Evolutionary conservation across 129 eudicot genomes (phyloP), one percentile per base, ranked within the genome.

Genomic region (carrot (Daucus carota)): DNA sequence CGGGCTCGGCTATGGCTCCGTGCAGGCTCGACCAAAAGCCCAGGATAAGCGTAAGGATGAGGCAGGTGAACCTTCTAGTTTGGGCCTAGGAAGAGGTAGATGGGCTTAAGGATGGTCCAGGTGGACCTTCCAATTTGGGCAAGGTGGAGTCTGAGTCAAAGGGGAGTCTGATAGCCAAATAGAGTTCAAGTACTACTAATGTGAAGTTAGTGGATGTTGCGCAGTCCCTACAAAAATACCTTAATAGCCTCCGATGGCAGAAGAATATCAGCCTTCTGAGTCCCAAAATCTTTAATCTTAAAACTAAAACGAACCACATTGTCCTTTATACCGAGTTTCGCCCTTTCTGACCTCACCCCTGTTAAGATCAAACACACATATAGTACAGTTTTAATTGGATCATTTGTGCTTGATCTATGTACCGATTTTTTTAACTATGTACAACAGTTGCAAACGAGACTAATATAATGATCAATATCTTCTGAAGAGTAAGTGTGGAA

Each of bases 341-440:
- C 47, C 77, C 84, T 81, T 31, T 76, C 77, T 34, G 38, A 54
- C 84, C 18, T 80, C 73, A 70, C 76, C 84, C 84, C 80, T 81
- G 73, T 70, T 17, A 59, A 57, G 33, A 6, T 9, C 73, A 43
- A 2, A 34, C 28, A 34, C 28, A 63, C 43, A 76, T 29, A 62
- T 76, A 62, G 36, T 62, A 10, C 5, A 13, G 20, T 0, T 54
- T 54, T 22, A 6, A 13, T 22, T 22, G 29, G 62, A 54, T 0
- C 22, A 0, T 0, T 18, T 1, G 28, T 50, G 60, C 28, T 50
- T 22, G 0, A 20, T 50, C 11, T 9, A 20, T 50, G 20, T 50
- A 50, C 60, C 13, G 0, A 50, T 7, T n/a, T 18, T 18, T n/a
- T 1, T 54, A 54, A 52, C 28, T 1, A 7, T 54, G n/a, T n/a